Evolutionary conservation across 2,329 filamentous ascomycete species (phyloP), one percentile per base, ranked within the genome.

Genomic region (Ploettnerulaceae sp.): DNA sequence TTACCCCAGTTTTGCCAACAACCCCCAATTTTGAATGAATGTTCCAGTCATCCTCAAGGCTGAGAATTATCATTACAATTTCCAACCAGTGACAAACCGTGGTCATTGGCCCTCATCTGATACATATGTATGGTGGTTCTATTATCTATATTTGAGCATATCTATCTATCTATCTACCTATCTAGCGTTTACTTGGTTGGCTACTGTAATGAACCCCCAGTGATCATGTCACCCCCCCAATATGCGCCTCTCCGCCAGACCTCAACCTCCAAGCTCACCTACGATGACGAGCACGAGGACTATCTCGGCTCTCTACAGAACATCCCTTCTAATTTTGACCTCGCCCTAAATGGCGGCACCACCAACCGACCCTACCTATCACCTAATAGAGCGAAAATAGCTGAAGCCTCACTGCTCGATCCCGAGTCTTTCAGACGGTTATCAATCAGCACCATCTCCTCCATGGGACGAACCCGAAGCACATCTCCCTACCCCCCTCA

Each of bases 381-480:
- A 7, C 51, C 54, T n/a, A 45, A 48, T 8, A 34, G 25, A 3
- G 5, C 24, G 7, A 56, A 52, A 24, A 28, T 32, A 26, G 35
- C 45, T 3, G 52, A 59, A 26, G 47, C 54, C 7, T 54, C 55
- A 6, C 53, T 66, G 4, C 53, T 67, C 7, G 58, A 61, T 34
- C 62, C 63, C 4, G 61, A 63, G 18, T 46, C 57, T 11, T 61
- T 68, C 38, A 64, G 69, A 37, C 64, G 67, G 5, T 45, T 69
- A 1, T 71, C 73, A 1, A 64, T 67, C 11, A 71, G 70, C 48
- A 68, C 70, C 0, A 59, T 71, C 4, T 70, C 70, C 3, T 67
- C 66, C 8, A 48, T 64, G 4, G 45, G 38, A 17, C 46, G 43
- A 8, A 62, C 60, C 7, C 39, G 55, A 15, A 42, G 51, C 9